phyloP scores from a whole-genome alignment of 495 filamentous ascomycete genomes.

The Trichocladium antarcticum region DNA sequence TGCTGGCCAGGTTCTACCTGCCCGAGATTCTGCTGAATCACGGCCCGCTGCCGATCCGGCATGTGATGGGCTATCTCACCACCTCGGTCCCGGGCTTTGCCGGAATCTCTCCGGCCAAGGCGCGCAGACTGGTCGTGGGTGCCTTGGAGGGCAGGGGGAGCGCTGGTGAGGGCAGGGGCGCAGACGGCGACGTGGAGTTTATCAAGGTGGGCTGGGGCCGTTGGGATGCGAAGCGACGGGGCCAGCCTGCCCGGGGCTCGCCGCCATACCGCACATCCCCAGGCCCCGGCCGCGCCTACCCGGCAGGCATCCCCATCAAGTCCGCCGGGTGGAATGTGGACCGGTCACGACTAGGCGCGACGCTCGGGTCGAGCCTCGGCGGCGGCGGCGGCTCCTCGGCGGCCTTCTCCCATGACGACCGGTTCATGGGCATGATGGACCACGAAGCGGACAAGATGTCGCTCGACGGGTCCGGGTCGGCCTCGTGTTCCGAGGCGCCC shows the following conservation, averaged over 20 bases:
- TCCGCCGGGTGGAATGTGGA: slow-evolving; percentile 36
- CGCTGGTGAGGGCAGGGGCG: slow-evolving; percentile 50
- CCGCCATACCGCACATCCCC: slow-evolving; percentile 38
- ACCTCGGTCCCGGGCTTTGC: slow-evolving; percentile 89
- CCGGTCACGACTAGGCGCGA: slow-evolving; percentile 34
- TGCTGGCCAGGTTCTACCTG: slow-evolving; percentile 86
- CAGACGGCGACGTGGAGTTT: slow-evolving; percentile 72
- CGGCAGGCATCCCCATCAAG: slow-evolving; percentile 53
- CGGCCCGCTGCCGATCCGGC: slow-evolving; percentile 84
- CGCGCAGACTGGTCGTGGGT: slow-evolving; percentile 73
- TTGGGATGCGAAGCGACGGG: slow-evolving; percentile 75
- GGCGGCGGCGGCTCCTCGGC: slow-evolving; percentile 32
- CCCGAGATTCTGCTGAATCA: slow-evolving; percentile 81
- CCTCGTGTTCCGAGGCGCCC: slow-evolving; percentile 65
- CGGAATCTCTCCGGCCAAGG: slow-evolving; percentile 81
- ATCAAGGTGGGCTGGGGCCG: slow-evolving; percentile 96
- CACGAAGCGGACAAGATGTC: slow-evolving; percentile 96
- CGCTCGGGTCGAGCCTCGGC: slow-evolving; percentile 49
- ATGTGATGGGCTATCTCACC: slow-evolving; percentile 87
- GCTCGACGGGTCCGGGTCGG: slow-evolving; percentile 59
- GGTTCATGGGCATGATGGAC: slow-evolving; percentile 53
- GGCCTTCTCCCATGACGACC: slow-evolving; percentile 60
- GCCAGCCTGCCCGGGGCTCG: slow-evolving; percentile 44
- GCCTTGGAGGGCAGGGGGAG: slow-evolving; percentile 67
- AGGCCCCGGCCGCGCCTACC: slow-evolving; percentile 30